Evolutionary conservation across 352 stramenopile genomes (phyloP), one percentile per base, ranked within the genome.

Genomic region (Achlya hypogyna): DNA sequence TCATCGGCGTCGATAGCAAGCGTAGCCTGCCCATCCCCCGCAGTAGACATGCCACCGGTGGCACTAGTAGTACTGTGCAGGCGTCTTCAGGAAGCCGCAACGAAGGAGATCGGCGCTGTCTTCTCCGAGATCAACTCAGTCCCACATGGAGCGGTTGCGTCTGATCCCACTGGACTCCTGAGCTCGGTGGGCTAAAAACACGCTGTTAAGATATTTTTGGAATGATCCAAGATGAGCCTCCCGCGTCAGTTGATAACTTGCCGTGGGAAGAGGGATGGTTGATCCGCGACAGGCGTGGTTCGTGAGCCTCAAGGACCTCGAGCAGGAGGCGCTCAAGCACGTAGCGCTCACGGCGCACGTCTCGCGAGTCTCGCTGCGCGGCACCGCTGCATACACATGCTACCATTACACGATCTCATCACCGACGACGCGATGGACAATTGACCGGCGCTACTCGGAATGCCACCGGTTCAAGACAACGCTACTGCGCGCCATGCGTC

Each of bases 401-500:
- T 67, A 67, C 42, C 40, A 59, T 8, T 67, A 67, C 51, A 67
- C 60, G n/a, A 67, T 67, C 22, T 34, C 51, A 25, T 56, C 49
- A 10, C 60, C 60, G 20, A 49, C 8, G 8, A 8, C 47, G 31
- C 29, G 60, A 23, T 67, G 60, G 60, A 45, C 22, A 14, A 38
- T 67, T 27, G 60, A 67, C 28, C 60, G 60, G 14, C 60, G 60
- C 5, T 67, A 67, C 32, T 67, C 60, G 27, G 60, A 67, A 22
- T 67, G 60, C 60, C 60, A 67, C 34, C 60, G 31, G 16, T 25
- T 67, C 14, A 49, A 38, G 20, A 35, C 51, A 22, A 25, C 43
- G 20, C 25, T 67, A 20, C 40, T 67, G 6, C 9, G 51, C 2
- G 16, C 23, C 35, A 58, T 67, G 14, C 28, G 42, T 8, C 29